Evolutionary conservation across 257 asterid species (phyloP).

Genomic region (Dorcoceras hygrometricum): DNA sequence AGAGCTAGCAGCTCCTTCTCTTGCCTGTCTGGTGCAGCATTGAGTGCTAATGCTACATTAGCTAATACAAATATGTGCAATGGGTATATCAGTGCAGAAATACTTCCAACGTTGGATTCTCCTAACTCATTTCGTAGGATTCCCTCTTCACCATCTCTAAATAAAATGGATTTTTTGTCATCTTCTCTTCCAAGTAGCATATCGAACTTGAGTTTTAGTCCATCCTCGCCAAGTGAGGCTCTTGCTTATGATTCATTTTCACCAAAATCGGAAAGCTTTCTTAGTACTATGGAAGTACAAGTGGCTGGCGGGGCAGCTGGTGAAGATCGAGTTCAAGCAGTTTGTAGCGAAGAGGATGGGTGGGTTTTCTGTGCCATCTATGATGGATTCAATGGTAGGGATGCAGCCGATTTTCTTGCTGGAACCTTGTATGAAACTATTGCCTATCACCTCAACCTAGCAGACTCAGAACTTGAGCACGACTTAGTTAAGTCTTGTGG

Average conservation of each 20-base stretch:
- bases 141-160: slow-evolving; percentile 65
- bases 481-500: slow-evolving; percentile 31
- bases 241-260: slow-evolving; percentile 55
- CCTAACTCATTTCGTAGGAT: slow-evolving; percentile 85
- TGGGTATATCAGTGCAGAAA: slow-evolving; percentile 79
- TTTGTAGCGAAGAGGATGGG: slow-evolving; percentile 86
- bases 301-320: slow-evolving; percentile 99
- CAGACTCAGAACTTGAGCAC: slow-evolving; percentile 57
- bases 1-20: slow-evolving; percentile 75
- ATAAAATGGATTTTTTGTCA: slow-evolving; percentile 63
- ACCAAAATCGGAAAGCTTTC: slow-evolving; percentile 61
- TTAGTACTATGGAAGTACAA: slow-evolving; percentile 64
- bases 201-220: slow-evolving; percentile 79
- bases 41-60: slow-evolving; percentile 88
- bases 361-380: slow-evolving; percentile 88
- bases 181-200: slow-evolving; percentile 71
- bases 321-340: slow-evolving; percentile 95
- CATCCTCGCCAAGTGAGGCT: slow-evolving; percentile 61
- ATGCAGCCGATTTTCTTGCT: slow-evolving; percentile 96
- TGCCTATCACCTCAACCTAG: slow-evolving; percentile 54
- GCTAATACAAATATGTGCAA: slow-evolving; percentile 96
- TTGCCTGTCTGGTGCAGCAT: slow-evolving; percentile 91
- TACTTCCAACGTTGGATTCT: slow-evolving; percentile 80
- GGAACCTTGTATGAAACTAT: slow-evolving; percentile 80
- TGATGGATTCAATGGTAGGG: slow-evolving; percentile 95